Evolutionary conservation across 257 asterid species (phyloP), one percentile per base, ranked within the genome.

Genomic region (Handroanthus guayacan): DNA sequence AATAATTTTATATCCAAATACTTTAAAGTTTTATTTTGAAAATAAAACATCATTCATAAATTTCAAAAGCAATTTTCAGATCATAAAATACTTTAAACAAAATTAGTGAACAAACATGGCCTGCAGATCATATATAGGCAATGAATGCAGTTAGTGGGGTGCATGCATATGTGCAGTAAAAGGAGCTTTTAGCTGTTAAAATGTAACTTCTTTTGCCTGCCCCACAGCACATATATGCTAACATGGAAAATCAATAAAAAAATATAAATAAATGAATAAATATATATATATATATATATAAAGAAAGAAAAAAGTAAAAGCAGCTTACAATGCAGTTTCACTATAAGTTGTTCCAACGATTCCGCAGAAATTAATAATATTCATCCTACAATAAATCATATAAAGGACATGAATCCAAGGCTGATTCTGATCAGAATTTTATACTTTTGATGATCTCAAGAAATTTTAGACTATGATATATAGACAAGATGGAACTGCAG

Each of bases 141-240:
- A 61, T 61, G 11, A 52, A 57, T 16, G 54, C 44, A 50, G 11
- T 41, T 61, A 72, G 78, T 65, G 68, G 82, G 71, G 70, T 45
- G 50, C 66, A 72, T 72, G 54, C 25, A 78, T 43, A 64, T 75
- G 84, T 80, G 75, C 78, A 69, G 66, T 63, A 67, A 6, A 47
- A 64, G 9, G 75, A 71, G 84, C 81, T 63, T 80, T 80, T 70
- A 48, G 56, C 75, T 72, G 57, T 67, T 67, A 45, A 39, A 12
- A 10, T 14, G 48, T 41, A 65, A 63, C 69, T 55, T 51, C 18
- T 58, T 73, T 79, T 58, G 43, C 63, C 67, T 62, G 34, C 73
- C 34, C 43, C 60, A 63, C 65, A 44, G 56, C 5, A 54, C 41
- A 31, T 10, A 62, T 11, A 36, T 9, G 5, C 31, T 25, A 25